Evolutionary conservation across 1,139 yeast species (phyloP), one percentile per base, ranked within the genome.

Genomic region (Kodamaea fungicola): DNA sequence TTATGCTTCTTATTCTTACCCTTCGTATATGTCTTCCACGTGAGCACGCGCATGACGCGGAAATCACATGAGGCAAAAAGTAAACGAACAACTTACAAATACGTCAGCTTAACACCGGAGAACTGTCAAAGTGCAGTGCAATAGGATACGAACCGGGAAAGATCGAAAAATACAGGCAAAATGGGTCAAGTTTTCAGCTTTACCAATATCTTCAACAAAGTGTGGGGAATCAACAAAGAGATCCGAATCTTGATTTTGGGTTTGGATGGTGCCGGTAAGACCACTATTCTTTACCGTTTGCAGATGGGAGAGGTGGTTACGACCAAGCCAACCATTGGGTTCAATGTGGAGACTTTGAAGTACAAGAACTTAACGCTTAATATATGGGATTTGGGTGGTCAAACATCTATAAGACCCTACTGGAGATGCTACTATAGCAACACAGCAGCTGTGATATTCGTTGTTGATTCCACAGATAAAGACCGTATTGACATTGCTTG

Each of bases 341-440:
- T 92, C 73, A 92, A 92, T 57, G 98, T 92, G 31, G 98, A 92
- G 57, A 92, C 98, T 1, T 70, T 92, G 43, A 82, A 80, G 39
- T 92, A 92, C 60, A 88, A 88, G 54, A 92, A 92, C 59, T 76
- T 92, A 51, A 89, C 95, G 36, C 78, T 92, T 55, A 92, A 92
- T 59, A 75, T 74, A 66, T 74, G 85, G 86, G 98, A 92, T 67
- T 75, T 92, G 47, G 98, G 98, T 43, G 98, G 98, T 1, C 98
- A 92, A 62, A 90, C 97, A 2, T 83, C 95, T 19, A 92, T 92
- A 50, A 76, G 98, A 52, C 97, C 98, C 2, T 92, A 92, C 64
- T 92, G 98, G 98, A 75, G 98, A 53, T 92, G 97, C 61, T 92
- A 92, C 62, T 92, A 92, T 60, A 87, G 95, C 41, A 88, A 89